Conservation (phyloP, 371 early-diverging fungal genomes). For the Dinochytrium kinnereticum region DNA sequence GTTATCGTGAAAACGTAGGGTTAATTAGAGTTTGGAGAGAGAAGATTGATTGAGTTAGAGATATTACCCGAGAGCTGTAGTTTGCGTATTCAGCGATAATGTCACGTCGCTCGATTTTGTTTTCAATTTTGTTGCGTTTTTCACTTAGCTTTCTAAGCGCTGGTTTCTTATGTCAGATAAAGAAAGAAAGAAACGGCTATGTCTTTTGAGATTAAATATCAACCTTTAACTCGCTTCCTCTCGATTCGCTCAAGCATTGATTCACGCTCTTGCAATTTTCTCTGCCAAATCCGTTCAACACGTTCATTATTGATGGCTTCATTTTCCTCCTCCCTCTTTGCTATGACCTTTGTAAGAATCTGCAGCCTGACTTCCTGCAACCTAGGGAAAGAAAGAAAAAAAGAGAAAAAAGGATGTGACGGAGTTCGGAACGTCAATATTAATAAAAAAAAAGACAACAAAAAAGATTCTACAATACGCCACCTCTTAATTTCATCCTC, state of each 20-base stretch:
- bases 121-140: slow-evolving; percentile 48
- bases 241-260: slow-evolving; percentile 51
- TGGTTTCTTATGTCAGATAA: background rate
- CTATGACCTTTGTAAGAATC: slow-evolving; percentile 52
- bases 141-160: slow-evolving; percentile 55
- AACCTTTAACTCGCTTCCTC: slow-evolving; percentile 51
- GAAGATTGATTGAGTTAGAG: background rate
- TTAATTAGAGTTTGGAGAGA: slow-evolving; percentile 4
- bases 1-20: background rate
- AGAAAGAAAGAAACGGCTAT: background rate
- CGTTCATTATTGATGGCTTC: slow-evolving; percentile 49
- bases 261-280: slow-evolving; percentile 57
- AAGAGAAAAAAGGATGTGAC: too few relatives aligned
- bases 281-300: slow-evolving; percentile 56
- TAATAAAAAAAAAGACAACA: background rate
- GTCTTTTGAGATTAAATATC: slow-evolving; percentile 18
- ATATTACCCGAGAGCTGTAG: slow-evolving; percentile 36
- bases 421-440: background rate
- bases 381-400: slow-evolving; percentile 15
- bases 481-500: slow-evolving; percentile 58
- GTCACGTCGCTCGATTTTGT: slow-evolving; percentile 50
- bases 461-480: background rate
- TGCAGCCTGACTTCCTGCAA: slow-evolving; percentile 54
- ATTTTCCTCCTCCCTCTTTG: slow-evolving; percentile 53
- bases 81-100: slow-evolving; percentile 61